phyloP scores from a whole-genome alignment of 2,329 filamentous ascomycete genomes.

The Chrysosporium queenslandicum region DNA sequence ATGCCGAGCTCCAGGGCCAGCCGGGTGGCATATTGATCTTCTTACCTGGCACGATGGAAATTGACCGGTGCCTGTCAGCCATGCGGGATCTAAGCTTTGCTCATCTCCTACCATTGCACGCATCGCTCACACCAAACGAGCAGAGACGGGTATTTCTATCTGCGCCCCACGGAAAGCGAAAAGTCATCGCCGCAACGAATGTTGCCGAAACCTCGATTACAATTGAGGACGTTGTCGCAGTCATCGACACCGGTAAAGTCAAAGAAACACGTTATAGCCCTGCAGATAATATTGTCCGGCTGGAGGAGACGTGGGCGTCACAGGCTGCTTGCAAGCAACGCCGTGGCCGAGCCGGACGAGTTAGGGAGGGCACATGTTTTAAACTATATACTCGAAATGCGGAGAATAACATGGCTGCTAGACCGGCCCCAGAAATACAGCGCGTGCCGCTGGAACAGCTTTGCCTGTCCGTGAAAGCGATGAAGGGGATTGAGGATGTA shows the following conservation, averaged over 20 bases:
- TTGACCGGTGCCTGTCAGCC: conserved; percentile 65
- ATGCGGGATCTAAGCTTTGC: conserved; percentile 56
- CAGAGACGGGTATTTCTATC: conserved; percentile 76
- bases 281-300: conserved; percentile 82
- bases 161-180: conserved; percentile 69
- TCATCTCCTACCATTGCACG: conserved; percentile 79
- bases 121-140: conserved; percentile 77
- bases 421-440: conserved; percentile 87
- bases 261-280: conserved; percentile 95
- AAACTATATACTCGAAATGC: conserved; percentile 85
- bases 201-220: conserved; percentile 98
- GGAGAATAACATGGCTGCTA: conserved; percentile 71
- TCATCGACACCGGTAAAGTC: conserved; percentile 89
- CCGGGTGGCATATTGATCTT: conserved; percentile 92
- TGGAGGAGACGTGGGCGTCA: conserved; percentile 93
- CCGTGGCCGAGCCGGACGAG: conserved; percentile 83
- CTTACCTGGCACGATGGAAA: conserved; percentile 83
- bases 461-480: conserved; percentile 86
- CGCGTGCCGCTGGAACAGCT: conserved; percentile 89
- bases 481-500: conserved; percentile 73
- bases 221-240: conserved; percentile 91
- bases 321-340: conserved; percentile 89
- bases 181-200: conserved; percentile 90
- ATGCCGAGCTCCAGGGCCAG: conserved; percentile 60
- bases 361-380: conserved; percentile 83